These are phyloP conservation scores for Periglandula ipomoeae DNA, from an alignment of 2,329 filamentous ascomycete species.

Conservation along the genomic window DNA sequence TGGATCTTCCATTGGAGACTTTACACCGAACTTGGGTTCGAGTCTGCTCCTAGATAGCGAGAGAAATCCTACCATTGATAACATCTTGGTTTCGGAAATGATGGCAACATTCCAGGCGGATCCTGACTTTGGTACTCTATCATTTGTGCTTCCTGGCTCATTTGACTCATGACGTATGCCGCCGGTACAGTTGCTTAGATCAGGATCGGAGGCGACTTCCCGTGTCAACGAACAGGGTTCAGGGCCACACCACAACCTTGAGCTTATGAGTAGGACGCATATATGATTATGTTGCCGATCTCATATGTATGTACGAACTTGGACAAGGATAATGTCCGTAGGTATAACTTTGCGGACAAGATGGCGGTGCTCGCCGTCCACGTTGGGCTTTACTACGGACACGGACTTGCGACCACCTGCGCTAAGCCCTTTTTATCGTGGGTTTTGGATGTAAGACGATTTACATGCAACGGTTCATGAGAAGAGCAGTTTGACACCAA, in stretches of 20 bases:
- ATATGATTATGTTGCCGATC: no score
- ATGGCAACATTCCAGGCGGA: background rate
- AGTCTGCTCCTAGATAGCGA: background rate
- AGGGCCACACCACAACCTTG: no score
- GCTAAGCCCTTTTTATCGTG: background rate
- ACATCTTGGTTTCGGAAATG: background rate
- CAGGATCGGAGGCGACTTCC: no score
- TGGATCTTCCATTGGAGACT: background rate
- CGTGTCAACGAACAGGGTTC: no score
- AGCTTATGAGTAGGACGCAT: no score
- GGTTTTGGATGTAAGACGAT: no score
- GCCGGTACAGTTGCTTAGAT: no score
- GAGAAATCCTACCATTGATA: background rate
- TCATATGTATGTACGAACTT: no score
- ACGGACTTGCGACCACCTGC: background rate
- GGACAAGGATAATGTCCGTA: background rate
- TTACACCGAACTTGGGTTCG: background rate
- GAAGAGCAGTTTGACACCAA: no score
- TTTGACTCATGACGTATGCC: slow-evolving; percentile 1
- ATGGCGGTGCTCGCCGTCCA: background rate
- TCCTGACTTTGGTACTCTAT: background rate
- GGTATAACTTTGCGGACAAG: background rate
- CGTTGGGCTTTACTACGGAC: background rate
- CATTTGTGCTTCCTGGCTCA: background rate
- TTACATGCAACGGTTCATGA: no score